Percentiles rank a stretch among this genome's conserved stretches.
Evolutionary conservation across 2,329 filamentous ascomycete genomes (phyloP).

Genomic region (Pseudogymnoascus sp.): DNA sequence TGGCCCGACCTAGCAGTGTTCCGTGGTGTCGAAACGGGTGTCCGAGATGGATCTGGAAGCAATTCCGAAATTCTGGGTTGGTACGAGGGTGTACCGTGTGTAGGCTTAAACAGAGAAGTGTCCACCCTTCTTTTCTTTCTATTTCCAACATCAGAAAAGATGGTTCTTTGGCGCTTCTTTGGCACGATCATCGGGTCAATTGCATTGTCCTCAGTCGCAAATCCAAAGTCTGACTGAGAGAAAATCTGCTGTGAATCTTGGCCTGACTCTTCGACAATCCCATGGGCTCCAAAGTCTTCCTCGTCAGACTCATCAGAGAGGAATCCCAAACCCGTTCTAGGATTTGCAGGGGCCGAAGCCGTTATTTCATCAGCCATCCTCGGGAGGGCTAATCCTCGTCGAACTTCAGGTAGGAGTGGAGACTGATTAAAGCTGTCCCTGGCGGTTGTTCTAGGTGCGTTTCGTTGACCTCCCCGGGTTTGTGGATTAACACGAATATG

Average conservation of each 20-base stretch:
- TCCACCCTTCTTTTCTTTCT: conserved; percentile 18
- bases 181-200: conserved; percentile 28
- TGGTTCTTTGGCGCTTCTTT: conserved; percentile 17
- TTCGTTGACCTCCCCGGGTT: conserved; percentile 20
- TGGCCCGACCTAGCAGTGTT: background rate
- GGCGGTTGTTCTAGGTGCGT: background rate
- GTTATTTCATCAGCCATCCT: conserved; percentile 9
- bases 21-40: background rate
- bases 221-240: conserved; percentile 16
- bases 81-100: conserved; percentile 1
- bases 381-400: conserved; percentile 26
- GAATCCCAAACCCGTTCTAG: conserved; percentile 11
- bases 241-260: conserved; percentile 15
- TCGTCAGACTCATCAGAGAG: conserved; percentile 22
- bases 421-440: conserved; percentile 15
- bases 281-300: conserved; percentile 11
- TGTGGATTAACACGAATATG: conserved; percentile 54
- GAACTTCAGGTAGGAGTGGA: conserved; percentile 13
- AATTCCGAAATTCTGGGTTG: conserved; percentile 25
- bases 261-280: conserved; percentile 14
- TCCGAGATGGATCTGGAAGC: conserved; percentile 11
- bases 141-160: background rate
- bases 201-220: conserved; percentile 24
- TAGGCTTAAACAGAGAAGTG: conserved; percentile 9
- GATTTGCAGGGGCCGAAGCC: background rate